phyloP scores from a whole-genome alignment of 768 basidiomycete species.

The Peribolospora baueri region DNA sequence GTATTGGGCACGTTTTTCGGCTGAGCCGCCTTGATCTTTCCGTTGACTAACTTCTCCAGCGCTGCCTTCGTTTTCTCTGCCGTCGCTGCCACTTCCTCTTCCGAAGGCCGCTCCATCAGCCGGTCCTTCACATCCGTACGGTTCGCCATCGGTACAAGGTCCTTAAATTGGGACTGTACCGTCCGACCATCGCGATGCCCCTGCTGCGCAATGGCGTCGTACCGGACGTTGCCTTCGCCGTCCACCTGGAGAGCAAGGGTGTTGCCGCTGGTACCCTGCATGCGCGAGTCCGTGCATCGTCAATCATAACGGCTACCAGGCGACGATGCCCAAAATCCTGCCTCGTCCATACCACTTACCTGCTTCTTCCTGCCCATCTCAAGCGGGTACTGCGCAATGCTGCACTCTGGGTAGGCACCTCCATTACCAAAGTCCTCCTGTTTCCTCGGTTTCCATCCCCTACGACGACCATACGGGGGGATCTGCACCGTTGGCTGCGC shows the following conservation, averaged over 20 bases:
- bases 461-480: constrained; percentile 66
- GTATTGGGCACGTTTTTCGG: constrained; percentile 78
- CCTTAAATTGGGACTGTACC: constrained; percentile 90
- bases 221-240: constrained; percentile 82
- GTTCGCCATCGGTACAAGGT: constrained; percentile 73
- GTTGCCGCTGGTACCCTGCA: constrained; percentile 65
- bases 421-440: constrained; percentile 53
- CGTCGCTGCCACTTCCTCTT: constrained; percentile 73
- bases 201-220: constrained; percentile 80
- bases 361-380: constrained; percentile 92
- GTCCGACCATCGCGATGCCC: constrained; percentile 67
- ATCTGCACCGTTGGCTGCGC: constrained; percentile 32
- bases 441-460: constrained; percentile 61
- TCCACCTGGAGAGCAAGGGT: constrained; percentile 94
- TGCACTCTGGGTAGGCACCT: constrained; percentile 63
- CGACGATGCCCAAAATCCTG: background rate
- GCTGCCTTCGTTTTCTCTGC: constrained; percentile 75
- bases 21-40: constrained; percentile 95
- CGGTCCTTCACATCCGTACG: constrained; percentile 62
- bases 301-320: background rate
- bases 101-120: constrained; percentile 72
- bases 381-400: constrained; percentile 87
- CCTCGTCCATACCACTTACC: constrained; percentile 10
- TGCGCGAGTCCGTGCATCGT: background rate
- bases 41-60: constrained; percentile 74